phyloP scores from a whole-genome alignment of 495 filamentous ascomycete species.

The Podospora conica region DNA sequence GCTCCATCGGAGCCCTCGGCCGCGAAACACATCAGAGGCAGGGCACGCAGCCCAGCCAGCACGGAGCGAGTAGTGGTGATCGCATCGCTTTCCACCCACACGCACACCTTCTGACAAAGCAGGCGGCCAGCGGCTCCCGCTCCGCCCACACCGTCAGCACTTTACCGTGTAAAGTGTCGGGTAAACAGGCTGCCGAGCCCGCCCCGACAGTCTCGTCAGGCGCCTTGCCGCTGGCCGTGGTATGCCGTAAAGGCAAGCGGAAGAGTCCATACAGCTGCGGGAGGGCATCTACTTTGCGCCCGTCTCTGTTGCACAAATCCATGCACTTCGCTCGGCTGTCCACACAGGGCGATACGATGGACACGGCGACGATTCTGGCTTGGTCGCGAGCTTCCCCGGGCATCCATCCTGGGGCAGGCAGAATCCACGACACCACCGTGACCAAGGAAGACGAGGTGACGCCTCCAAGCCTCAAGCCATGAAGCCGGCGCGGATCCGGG shows the following conservation, averaged over 20 bases:
- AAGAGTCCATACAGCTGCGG: background rate
- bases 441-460: too few species aligned
- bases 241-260: background rate
- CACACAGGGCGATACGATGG: background rate
- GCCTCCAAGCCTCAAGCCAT: background rate
- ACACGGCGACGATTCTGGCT: background rate
- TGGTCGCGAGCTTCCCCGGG: background rate
- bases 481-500: background rate
- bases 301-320: background rate
- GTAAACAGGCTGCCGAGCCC: slow-evolving; percentile 2
- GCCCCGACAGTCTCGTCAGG: background rate
- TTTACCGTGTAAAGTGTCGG: slow-evolving; percentile 6
- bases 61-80: background rate
- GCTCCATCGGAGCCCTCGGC: background rate
- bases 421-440: background rate
- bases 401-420: background rate
- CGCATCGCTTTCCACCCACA: background rate
- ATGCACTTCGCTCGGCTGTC: background rate
- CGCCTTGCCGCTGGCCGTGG: background rate
- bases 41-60: background rate
- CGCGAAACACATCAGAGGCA: background rate
- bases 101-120: background rate
- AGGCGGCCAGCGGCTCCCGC: slow-evolving; percentile 2
- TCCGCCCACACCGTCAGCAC: slow-evolving; percentile 11
- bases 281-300: background rate